phyloP scores from a whole-genome alignment of 2,329 filamentous ascomycete species.

The Neofusicoccum ribis region DNA sequence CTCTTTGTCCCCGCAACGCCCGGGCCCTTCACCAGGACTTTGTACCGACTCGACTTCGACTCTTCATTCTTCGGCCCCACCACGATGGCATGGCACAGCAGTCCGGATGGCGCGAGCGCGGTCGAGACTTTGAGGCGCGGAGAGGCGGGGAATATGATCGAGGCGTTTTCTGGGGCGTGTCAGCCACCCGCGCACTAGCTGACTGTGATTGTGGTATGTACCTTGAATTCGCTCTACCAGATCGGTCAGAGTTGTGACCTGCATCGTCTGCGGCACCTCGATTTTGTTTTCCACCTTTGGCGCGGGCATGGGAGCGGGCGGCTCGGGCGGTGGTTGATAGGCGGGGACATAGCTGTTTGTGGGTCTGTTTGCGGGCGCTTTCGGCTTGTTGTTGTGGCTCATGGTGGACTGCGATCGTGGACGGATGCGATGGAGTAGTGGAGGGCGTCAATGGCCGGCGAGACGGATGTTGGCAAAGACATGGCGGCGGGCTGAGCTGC shows the following conservation, averaged over 20 bases:
- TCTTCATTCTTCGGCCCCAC: slow-evolving; percentile 19
- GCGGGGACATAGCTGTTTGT: slow-evolving; percentile 12
- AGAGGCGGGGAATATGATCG: slow-evolving; percentile 9
- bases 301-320: background rate
- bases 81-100: slow-evolving; percentile 16
- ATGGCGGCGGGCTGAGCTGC: background rate
- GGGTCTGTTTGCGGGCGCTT: background rate
- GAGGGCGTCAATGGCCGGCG: background rate
- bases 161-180: slow-evolving; percentile 6
- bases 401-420: background rate
- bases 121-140: slow-evolving; percentile 15
- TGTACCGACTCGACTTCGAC: slow-evolving; percentile 10
- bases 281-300: slow-evolving; percentile 20
- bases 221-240: slow-evolving; percentile 17
- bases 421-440: background rate
- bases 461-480: background rate
- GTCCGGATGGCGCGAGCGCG: slow-evolving; percentile 9
- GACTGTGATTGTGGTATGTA: background rate
- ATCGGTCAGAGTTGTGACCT: slow-evolving; percentile 18
- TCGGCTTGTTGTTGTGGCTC: slow-evolving; percentile 6
- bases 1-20: background rate
- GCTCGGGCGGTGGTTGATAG: slow-evolving; percentile 4
- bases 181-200: background rate
- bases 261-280: slow-evolving; percentile 1
- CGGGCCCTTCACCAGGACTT: slow-evolving; percentile 14